phyloP scores from a whole-genome alignment of 1,284 basidiomycete species.

The Mrakiaceae sp. region DNA sequence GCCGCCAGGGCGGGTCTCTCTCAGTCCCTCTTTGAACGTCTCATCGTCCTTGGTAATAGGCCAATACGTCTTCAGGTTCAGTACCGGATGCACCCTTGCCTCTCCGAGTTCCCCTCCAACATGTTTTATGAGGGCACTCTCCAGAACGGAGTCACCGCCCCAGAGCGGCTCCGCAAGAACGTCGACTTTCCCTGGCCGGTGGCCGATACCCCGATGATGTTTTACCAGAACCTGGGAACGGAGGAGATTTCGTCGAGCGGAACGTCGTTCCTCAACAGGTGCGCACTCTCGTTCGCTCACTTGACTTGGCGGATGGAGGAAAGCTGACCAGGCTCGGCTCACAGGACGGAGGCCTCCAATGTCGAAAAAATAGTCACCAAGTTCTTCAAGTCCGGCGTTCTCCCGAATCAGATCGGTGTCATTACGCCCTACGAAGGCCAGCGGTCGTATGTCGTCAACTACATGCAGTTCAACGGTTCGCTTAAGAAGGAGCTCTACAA shows the following conservation, averaged over 20 bases:
- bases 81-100: slow-evolving; percentile 99
- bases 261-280: slow-evolving; percentile 94
- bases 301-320: background rate
- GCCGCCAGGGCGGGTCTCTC: slow-evolving; percentile 93
- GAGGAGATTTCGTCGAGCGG: slow-evolving; percentile 98
- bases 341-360: slow-evolving; percentile 94
- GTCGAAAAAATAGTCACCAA: slow-evolving; percentile 99
- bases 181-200: slow-evolving; percentile 99
- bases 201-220: slow-evolving; percentile 98
- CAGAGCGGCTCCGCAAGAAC: slow-evolving; percentile 89
- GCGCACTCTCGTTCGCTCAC: slow-evolving; percentile 17
- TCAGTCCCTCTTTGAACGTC: slow-evolving; percentile 93
- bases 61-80: slow-evolving; percentile 98
- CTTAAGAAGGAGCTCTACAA: slow-evolving; percentile 99
- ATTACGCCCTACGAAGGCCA: slow-evolving; percentile 99
- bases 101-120: slow-evolving; percentile 98
- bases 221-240: slow-evolving; percentile 97
- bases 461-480: slow-evolving; percentile 98
- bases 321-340: too few species aligned
- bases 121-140: slow-evolving; percentile 99
- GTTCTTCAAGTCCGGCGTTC: slow-evolving; percentile 97
- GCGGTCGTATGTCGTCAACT: slow-evolving; percentile 95
- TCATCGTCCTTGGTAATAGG: slow-evolving; percentile 87
- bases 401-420: slow-evolving; percentile 91
- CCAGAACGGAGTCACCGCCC: slow-evolving; percentile 98